Evolutionary conservation across 805 yeast genomes (phyloP), one percentile per base, ranked within the genome.

Genomic region (Spathaspora hagerdaliae): DNA sequence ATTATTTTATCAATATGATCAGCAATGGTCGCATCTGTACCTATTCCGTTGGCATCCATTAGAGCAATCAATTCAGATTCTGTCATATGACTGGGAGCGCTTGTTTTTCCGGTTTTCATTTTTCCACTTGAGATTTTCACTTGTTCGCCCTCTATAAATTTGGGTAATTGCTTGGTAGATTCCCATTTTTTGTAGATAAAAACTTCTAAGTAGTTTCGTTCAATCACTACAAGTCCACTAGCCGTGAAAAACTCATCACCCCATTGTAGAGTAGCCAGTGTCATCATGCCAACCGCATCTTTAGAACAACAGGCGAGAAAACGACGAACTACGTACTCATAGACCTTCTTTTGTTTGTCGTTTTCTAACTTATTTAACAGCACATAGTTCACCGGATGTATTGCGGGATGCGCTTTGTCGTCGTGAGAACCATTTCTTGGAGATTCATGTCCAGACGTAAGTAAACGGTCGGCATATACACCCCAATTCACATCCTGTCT

Each of bases 1-100:
- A 77, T 66, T 37, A 94, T 82, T 58, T 87, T 91, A 47, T 86
- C 90, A 34, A 94, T 94, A 64, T 94, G 99, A 37, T 94, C 99
- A 0, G 98, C 99, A 64, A 94, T 95, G 0, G 99, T 94, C 0
- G 99, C 99, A 69, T 94, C 99, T 0, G 99, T 94, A 2, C 99
- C 99, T 38, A 94, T 94, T 0, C 98, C 98, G 63, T 94, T 94
- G 9, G 82, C 87, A 68, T 95, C 98, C 99, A 94, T 94, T 39
- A 94, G 68, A 8, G 88, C 84, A 65, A 94, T 89, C 19, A 94
- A 73, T 59, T 92, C 99, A 0, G 96, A 76, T 62, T 94, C 99
- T 0, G 98, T 92, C 74, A 94, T 76, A 43, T 82, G 85, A 27
- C 68, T 64, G 0, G 99, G 99, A 0, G 97, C 82, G 0, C 83